Base-by-base conservation (phyloP, 306 rosid genomes). In the Lotus japonicus region DNA sequence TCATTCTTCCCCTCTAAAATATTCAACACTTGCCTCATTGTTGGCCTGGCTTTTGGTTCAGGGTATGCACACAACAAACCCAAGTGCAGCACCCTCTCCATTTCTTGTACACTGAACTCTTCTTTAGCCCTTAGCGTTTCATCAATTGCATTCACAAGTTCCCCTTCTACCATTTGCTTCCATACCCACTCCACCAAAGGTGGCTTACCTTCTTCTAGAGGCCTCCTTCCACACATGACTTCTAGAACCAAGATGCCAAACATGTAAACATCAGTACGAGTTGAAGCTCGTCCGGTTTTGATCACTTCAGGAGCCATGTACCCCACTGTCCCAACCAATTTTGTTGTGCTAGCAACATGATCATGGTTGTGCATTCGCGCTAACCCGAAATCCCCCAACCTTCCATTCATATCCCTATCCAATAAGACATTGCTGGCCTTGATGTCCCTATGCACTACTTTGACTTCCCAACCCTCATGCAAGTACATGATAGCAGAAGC, bases 381-480 rank as follows among this genome's bases (percentile, higher is more conserved):
- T 53, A 90, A 68, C 42, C 96, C 96, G 42, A 90, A 92, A 70
- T 92, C 98, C 10, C 98, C 97, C 1, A 90, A 73, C 67, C 80
- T 84, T 46, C 88, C 98, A 48, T 77, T 92, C 92, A 88, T 88
- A 5, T 90, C 88, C 60, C 86, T 90, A 38, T 92, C 98, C 0
- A 92, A 79, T 48, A 90, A 74, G 21, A 88, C 98, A 54, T 92
- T 92, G 67, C 96, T 88, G 2, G 97, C 97, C 67, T 92, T 92
- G 9, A 92, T 92, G 72, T 92, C 98, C 71, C 97, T 88, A 7
- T 86, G 97, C 7, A 92, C 73, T 1, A 92, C 97, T 50, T 77
- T 79, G 0, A 85, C 75, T 50, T 92, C 97, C 96, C 97, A 92
- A 0, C 97, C 97, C 12, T 92, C 98, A n/a, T 92, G 98, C 28